A percentile compares a stretch with the other conserved stretches of the same genome.
phyloP scores from a whole-genome alignment of 2,329 filamentous ascomycete genomes.

The Penicillium carneum region DNA sequence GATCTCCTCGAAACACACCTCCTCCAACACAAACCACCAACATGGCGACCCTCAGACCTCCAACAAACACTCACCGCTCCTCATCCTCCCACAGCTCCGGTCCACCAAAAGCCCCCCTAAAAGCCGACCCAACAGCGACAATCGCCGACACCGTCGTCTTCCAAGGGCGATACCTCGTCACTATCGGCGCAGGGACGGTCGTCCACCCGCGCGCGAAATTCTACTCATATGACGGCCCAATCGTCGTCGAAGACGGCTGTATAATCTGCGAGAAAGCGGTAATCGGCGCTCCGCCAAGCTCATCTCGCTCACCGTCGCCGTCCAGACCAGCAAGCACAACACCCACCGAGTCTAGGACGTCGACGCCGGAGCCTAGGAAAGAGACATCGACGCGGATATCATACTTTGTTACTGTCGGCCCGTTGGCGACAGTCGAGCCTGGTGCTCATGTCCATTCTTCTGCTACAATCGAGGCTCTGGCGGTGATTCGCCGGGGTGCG shows the following conservation, averaged over 20 bases:
- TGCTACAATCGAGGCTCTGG: slow-evolving; percentile 56
- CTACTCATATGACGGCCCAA: slow-evolving; percentile 77
- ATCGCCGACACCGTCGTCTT: slow-evolving; percentile 51
- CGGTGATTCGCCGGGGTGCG: slow-evolving; percentile 44
- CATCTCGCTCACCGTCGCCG: slow-evolving; percentile 22
- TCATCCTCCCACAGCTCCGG: slow-evolving; percentile 37
- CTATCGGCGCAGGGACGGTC: slow-evolving; percentile 76
- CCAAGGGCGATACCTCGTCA: slow-evolving; percentile 76
- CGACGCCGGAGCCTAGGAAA: slow-evolving; percentile 8
- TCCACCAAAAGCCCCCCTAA: slow-evolving; percentile 46
- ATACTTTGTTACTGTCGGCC: slow-evolving; percentile 50
- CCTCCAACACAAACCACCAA: slow-evolving; percentile 12
- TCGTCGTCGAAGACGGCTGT: slow-evolving; percentile 80
- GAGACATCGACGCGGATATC: slow-evolving; percentile 44
- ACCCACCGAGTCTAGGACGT: slow-evolving; percentile 12
- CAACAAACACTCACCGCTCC: slow-evolving; percentile 38
- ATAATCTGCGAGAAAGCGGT: slow-evolving; percentile 74
- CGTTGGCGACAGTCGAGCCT: slow-evolving; percentile 46
- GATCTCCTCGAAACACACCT: slow-evolving; percentile 17
- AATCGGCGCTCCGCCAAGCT: slow-evolving; percentile 58
- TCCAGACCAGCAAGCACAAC: slow-evolving; percentile 11
- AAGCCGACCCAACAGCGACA: slow-evolving; percentile 47
- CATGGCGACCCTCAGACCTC: slow-evolving; percentile 42
- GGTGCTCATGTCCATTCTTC: slow-evolving; percentile 51
- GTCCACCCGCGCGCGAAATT: slow-evolving; percentile 86